phyloP scores from a whole-genome alignment of 108 stramenopile genomes.

The Pseudonitzschia delicatissima region DNA sequence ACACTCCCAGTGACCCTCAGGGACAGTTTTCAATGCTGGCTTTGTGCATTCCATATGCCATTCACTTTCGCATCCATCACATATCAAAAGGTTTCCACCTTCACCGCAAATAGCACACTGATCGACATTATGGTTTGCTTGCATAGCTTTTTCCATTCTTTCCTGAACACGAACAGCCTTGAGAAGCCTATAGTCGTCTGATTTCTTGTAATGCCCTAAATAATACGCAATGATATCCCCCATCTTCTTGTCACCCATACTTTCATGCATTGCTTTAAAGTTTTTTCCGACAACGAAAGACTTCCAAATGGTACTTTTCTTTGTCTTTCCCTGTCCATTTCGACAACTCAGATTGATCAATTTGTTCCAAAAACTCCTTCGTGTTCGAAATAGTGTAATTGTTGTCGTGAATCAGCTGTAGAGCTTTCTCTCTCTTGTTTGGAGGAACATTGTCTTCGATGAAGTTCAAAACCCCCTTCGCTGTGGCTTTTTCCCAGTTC shows the following conservation, averaged over 20 bases:
- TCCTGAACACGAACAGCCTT: conserved; percentile 48
- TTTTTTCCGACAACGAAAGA: conserved; percentile 67
- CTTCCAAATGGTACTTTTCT: conserved; percentile 40
- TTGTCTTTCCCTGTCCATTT: conserved; percentile 71
- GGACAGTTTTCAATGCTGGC: conserved; percentile 54
- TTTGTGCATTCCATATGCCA: conserved; percentile 69
- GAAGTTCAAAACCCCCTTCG: conserved; percentile 39
- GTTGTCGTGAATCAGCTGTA: conserved; percentile 40
- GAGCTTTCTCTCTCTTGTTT: conserved; percentile 58
- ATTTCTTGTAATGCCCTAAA: conserved; percentile 62
- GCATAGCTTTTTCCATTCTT: conserved; percentile 19
- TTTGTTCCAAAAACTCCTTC: conserved; percentile 29
- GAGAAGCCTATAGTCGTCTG: conserved; percentile 63
- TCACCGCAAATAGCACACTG: conserved; percentile 69
- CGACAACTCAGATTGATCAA: conserved; percentile 44
- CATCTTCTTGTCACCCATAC: conserved; percentile 46
- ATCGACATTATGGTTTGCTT: conserved; percentile 35
- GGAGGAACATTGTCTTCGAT: conserved; percentile 42
- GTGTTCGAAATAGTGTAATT: conserved; percentile 39
- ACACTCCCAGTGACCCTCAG: conserved; percentile 77
- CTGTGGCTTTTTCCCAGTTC: conserved; percentile 40
- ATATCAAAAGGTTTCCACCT: conserved; percentile 76
- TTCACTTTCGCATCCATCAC: conserved; percentile 78
- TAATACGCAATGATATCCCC: conserved; percentile 55
- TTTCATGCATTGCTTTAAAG: conserved; percentile 42